These are phyloP conservation scores for Leishmania guyanensis DNA, from an alignment of 208 protist genomes.

Conservation along the genomic window DNA sequence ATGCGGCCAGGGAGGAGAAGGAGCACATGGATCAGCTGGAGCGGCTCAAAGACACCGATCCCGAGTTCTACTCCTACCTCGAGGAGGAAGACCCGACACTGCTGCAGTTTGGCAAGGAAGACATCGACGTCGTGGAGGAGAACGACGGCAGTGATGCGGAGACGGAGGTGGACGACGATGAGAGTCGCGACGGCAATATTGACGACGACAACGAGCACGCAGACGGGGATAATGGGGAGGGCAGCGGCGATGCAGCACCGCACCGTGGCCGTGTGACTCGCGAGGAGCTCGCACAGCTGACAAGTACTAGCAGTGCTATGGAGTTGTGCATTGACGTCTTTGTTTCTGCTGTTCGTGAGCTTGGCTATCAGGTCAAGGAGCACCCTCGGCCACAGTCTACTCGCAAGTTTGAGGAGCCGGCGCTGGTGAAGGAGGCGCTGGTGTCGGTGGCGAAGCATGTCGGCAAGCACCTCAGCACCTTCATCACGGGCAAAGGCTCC, in stretches of 20 bases:
- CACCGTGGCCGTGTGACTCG: slow-evolving; percentile 47
- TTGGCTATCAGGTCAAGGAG: slow-evolving; percentile 79
- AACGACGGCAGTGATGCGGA: slow-evolving; percentile 75
- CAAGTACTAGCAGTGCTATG: slow-evolving; percentile 38
- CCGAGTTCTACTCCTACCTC: slow-evolving; percentile 89
- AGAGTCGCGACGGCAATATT: slow-evolving; percentile 34
- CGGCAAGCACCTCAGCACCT: slow-evolving; percentile 54
- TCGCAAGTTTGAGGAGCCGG: slow-evolving; percentile 90
- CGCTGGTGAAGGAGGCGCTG: slow-evolving; percentile 85
- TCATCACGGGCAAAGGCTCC: slow-evolving; percentile 85
- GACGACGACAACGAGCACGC: slow-evolving; percentile 29
- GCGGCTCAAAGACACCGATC: slow-evolving; percentile 89
- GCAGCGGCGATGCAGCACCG: slow-evolving; percentile 25
- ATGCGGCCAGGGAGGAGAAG: slow-evolving; percentile 75
- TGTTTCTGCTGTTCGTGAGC: slow-evolving; percentile 77
- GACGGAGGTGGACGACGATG: slow-evolving; percentile 75
- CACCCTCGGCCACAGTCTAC: slow-evolving; percentile 59
- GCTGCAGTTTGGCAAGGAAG: slow-evolving; percentile 84
- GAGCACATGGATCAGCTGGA: slow-evolving; percentile 90
- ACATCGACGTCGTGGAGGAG: slow-evolving; percentile 78
- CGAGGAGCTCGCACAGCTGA: slow-evolving; percentile 56
- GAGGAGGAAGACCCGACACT: slow-evolving; percentile 90
- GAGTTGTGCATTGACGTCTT: slow-evolving; percentile 77
- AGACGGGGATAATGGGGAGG: slow-evolving; percentile 37
- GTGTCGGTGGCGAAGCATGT: slow-evolving; percentile 70